Conservation (phyloP, 2,329 filamentous ascomycete species). For the Xylaria sp. region DNA sequence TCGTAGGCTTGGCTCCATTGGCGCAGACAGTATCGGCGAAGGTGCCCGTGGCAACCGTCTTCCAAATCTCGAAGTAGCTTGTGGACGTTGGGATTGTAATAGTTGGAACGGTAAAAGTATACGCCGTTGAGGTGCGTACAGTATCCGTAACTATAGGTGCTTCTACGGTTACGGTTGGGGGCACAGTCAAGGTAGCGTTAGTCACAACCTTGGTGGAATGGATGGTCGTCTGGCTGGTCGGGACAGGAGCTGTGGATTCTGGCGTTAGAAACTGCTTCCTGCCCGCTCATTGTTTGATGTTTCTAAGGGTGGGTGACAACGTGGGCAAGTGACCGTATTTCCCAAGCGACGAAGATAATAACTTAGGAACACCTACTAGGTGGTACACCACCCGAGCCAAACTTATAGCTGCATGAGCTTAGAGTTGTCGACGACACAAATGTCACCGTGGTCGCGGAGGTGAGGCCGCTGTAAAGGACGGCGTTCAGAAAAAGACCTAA, state of each 20-base stretch:
- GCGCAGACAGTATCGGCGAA: conserved; percentile 14
- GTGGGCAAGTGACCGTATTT: no score
- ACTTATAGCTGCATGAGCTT: conserved; percentile 5
- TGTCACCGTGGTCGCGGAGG: background rate
- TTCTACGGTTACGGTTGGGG: background rate
- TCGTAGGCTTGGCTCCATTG: conserved; percentile 8
- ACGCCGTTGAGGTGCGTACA: background rate
- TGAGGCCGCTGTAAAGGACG: background rate
- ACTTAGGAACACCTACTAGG: background rate
- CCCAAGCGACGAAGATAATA: no score
- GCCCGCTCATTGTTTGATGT: background rate
- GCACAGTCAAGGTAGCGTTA: background rate
- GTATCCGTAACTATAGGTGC: background rate
- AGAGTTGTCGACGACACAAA: background rate
- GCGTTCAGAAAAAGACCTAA: background rate
- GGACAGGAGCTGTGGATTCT: background rate
- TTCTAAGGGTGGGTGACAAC: no score
- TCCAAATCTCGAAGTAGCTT: conserved; percentile 2
- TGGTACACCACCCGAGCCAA: background rate
- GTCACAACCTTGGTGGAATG: background rate
- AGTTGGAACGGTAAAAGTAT: background rate
- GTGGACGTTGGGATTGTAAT: background rate
- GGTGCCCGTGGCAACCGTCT: conserved; percentile 9
- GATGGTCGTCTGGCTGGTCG: background rate
- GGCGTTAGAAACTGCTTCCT: background rate